These are phyloP conservation scores for Phialophora expanda DNA, from an alignment of 2,329 filamentous ascomycete species.

Conservation along the genomic window DNA sequence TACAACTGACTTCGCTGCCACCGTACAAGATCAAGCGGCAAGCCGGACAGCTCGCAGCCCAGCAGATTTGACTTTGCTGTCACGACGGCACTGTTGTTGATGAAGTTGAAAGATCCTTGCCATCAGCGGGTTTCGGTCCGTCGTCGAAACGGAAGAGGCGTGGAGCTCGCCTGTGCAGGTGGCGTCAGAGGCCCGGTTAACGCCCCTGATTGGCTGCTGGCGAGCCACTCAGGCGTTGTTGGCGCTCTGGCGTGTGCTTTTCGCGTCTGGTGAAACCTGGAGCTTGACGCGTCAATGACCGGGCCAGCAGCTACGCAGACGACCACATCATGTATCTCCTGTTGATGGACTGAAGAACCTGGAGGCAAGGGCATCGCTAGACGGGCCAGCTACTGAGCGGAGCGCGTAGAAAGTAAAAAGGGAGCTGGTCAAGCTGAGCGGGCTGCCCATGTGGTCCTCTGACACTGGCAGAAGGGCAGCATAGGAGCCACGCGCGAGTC, in stretches of 20 bases:
- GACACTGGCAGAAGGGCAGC: conserved; percentile 19
- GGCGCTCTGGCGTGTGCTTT: conserved; percentile 7
- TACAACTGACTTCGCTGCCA: too few species aligned
- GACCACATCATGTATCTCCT: conserved; percentile 3
- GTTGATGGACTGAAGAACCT: neutral
- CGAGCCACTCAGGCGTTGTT: conserved; percentile 5
- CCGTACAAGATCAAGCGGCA: neutral
- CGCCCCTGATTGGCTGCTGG: neutral
- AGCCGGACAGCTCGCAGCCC: neutral
- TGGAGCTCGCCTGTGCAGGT: neutral
- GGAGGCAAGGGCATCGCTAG: neutral
- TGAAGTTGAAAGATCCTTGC: neutral
- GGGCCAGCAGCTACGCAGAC: neutral
- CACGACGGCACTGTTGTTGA: neutral
- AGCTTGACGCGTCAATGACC: conserved; percentile 15
- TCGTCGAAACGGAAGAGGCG: neutral
- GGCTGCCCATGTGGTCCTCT: conserved; percentile 20
- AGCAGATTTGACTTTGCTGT: neutral
- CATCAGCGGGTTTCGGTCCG: neutral
- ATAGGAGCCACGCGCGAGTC: conserved; percentile 26
- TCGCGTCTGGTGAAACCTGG: conserved; percentile 17
- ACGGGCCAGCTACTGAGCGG: neutral
- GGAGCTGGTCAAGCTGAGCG: neutral
- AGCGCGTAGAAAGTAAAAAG: neutral
- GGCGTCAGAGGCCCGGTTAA: conserved; percentile 8